phyloP scores from a whole-genome alignment of 192 early-diverging fungal genomes.

The Backusella macrospora region DNA sequence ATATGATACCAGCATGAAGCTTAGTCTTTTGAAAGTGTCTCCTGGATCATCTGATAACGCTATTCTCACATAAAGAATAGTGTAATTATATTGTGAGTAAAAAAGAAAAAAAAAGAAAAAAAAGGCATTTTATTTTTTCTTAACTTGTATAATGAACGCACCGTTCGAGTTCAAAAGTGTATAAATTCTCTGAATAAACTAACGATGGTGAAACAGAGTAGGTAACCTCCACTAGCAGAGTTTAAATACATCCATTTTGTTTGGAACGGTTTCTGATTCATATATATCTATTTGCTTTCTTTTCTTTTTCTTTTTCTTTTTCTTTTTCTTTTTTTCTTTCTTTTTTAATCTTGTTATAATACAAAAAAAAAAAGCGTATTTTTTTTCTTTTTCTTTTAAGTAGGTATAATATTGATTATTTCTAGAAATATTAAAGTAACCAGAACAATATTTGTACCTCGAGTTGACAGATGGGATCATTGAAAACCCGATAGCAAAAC shows the following conservation, averaged over 20 bases:
- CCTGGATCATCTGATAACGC: no score
- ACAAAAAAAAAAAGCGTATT: not conserved
- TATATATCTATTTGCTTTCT: no score
- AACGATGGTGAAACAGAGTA: constrained; percentile 6
- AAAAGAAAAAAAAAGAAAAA: not conserved
- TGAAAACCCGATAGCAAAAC: not conserved
- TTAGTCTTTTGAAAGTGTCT: no score
- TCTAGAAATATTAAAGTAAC: constrained; percentile 1
- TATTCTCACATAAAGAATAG: not conserved
- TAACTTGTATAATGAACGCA: not conserved
- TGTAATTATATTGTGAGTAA: not conserved
- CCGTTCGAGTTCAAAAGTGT: not conserved
- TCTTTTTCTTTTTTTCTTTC: not conserved
- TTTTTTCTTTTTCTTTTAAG: not conserved
- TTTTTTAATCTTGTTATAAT: no score
- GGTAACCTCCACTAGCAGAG: not conserved
- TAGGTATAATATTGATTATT: not conserved
- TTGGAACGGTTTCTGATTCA: constrained; percentile 3
- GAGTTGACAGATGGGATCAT: not conserved
- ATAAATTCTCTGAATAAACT: not conserved
- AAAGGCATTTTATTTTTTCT: no score
- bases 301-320: no score
- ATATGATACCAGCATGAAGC: no score
- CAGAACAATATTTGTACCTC: constrained; percentile 1
- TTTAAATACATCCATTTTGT: not conserved